A percentile compares a stretch with the other conserved stretches of the same genome.
Evolutionary conservation across 129 eudicot genomes (phyloP).

Genomic region (Helianthus annuus): DNA sequence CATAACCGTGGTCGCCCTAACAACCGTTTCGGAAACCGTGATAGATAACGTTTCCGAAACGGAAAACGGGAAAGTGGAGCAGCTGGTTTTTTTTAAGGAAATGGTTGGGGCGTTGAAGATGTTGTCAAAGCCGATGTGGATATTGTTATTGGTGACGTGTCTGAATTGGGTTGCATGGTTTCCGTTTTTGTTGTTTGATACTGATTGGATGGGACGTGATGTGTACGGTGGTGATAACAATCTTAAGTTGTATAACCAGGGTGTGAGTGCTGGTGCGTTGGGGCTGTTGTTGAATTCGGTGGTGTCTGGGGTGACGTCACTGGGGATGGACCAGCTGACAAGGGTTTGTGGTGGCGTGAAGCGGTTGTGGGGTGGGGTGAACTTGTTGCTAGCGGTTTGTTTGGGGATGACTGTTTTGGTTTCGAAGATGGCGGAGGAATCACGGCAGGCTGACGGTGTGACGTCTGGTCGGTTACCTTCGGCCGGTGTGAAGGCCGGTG

Average conservation of each 20-base stretch:
- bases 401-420: constrained; percentile 69
- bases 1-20: constrained; percentile 27
- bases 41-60: constrained; percentile 7
- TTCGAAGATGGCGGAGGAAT: constrained; percentile 51
- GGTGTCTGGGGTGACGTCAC: constrained; percentile 61
- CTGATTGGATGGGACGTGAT: constrained; percentile 92
- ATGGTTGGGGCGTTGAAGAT: constrained; percentile 59
- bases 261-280: constrained; percentile 73
- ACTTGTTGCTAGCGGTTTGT: constrained; percentile 54
- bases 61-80: neutral
- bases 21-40: constrained; percentile 29
- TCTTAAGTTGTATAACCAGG: constrained; percentile 39
- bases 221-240: constrained; percentile 65
- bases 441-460: constrained; percentile 26
- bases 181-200: constrained; percentile 74
- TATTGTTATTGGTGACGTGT: constrained; percentile 66
- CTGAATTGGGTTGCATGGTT: constrained; percentile 94
- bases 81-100: constrained; percentile 46
- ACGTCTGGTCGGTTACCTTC: constrained; percentile 33
- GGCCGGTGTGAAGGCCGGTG: constrained; percentile 50
- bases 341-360: constrained; percentile 58
- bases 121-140: constrained; percentile 69
- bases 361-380: constrained; percentile 73
- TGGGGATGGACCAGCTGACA: constrained; percentile 42
- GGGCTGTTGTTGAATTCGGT: constrained; percentile 72